Percentiles rank a stretch among this genome's conserved stretches.
Conservation (phyloP, 257 asterid genomes). For the Haberlea rhodopensis region DNA sequence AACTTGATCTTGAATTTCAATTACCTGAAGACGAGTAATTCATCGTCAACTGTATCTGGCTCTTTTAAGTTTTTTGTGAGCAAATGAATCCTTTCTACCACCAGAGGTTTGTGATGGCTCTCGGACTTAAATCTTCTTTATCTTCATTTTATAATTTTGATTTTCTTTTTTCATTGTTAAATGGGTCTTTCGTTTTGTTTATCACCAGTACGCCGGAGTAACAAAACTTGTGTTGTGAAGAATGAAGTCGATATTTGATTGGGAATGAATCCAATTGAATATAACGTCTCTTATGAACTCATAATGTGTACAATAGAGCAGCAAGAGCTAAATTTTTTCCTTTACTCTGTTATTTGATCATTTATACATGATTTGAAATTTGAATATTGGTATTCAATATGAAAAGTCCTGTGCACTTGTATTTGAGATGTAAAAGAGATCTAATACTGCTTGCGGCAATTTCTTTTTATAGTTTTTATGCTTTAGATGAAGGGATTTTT, state of each 20-base stretch:
- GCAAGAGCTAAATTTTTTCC: not conserved
- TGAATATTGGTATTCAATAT: not conserved
- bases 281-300: not conserved
- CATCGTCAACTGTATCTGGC: conserved; percentile 16
- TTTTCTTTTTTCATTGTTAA: conserved; percentile 2
- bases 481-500: not conserved
- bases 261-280: conserved; percentile 1
- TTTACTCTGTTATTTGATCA: not conserved
- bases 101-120: conserved; percentile 29
- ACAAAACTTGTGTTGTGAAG: conserved; percentile 10
- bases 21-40: conserved; percentile 64
- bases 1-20: conserved; percentile 89
- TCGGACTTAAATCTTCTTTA: not conserved
- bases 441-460: not conserved
- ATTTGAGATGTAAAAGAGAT: conserved; percentile 16
- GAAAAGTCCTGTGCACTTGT: conserved; percentile 1
- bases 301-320: conserved; percentile 17
- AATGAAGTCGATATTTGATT: conserved; percentile 2
- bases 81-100: not conserved
- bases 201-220: conserved; percentile 16
- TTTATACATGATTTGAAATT: not conserved
- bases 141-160: not conserved
- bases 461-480: not conserved
- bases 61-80: conserved; percentile 19
- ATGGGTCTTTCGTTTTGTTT: conserved; percentile 11